phyloP scores from a whole-genome alignment of 2,329 filamentous ascomycete species.

The Bipolaris bicolor region DNA sequence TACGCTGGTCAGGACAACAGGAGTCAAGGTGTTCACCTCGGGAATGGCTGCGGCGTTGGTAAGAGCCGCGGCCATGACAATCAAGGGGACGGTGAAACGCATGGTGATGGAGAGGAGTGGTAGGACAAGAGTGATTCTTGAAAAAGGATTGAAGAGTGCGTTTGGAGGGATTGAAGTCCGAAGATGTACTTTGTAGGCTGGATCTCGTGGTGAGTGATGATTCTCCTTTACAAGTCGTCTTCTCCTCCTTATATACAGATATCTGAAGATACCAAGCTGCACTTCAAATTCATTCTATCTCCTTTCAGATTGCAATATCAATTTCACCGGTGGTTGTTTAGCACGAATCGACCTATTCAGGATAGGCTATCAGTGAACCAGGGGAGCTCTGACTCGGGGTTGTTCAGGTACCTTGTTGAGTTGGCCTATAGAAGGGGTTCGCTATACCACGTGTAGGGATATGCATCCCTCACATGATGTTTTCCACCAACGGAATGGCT shows the following conservation, averaged over 20 bases:
- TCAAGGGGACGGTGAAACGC: conserved; percentile 1
- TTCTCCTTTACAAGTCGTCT: not conserved
- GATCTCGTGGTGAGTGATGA: not conserved
- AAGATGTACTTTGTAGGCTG: not conserved
- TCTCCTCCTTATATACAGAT: not conserved
- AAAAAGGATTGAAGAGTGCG: not conserved
- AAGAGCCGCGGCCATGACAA: not conserved
- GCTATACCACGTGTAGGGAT: not conserved
- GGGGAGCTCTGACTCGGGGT: too few species aligned
- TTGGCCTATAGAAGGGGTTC: too few species aligned
- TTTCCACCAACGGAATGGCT: too few species aligned
- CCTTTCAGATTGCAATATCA: not conserved
- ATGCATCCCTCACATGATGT: not conserved
- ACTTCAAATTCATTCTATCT: not conserved
- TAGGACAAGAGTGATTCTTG: not conserved
- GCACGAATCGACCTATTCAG: too few species aligned
- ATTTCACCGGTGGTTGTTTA: not conserved
- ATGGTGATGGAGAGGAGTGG: not conserved
- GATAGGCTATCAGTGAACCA: not conserved
- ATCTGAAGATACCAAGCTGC: not conserved
- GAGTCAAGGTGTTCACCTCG: not conserved
- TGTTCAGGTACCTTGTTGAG: not conserved
- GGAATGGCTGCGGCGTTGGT: not conserved
- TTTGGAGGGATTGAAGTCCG: not conserved
- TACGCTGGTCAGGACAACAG: not conserved